Base-by-base conservation (phyloP, 805 yeast species). In the Metschnikowia henanensis region DNA sequence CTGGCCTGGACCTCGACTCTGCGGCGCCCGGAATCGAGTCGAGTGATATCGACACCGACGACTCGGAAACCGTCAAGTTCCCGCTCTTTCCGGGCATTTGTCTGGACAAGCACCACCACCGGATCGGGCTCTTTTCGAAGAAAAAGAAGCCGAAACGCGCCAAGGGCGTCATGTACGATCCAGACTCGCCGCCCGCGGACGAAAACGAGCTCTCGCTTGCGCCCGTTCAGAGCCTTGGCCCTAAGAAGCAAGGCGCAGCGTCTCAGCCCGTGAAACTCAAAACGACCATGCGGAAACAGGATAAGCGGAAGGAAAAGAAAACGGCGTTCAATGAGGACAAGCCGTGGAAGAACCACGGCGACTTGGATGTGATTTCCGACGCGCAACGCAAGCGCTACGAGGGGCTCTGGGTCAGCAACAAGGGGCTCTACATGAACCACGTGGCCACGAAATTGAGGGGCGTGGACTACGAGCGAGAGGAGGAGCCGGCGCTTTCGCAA, bases 401-500 rank as follows among this genome's bases (percentile, higher is more conserved):
- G 62, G 95, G 95, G 20, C 77, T 94, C 13, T 94, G 96, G 96
- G 95, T 85, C 0, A 81, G 96, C 26, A 94, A 94, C 59, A 80
- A 79, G 50, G 95, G 94, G 2, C 57, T 68, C 3, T 83, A 84
- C 55, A 61, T 83, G 51, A 71, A 70, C 29, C 47, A 42, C 2
- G 64, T 66, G 7, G 66, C 63, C 10, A 64, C 67, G 3, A 59
- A 53, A 37, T 48, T 71, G 20, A 47, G 49, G 12, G 75, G 76
- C 0, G 63, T 70, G 12, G 61, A 66, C 43, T 62, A 64, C 43
- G 57, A 53, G 15, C 44, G 43, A 40, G 48, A 41, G 22, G 37
- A 33, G n/a, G 38, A 21, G 7, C 19, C 37, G 12, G 41, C 45
- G 3, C 41, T 43, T 17, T 30, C 39, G 25, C 32, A 32, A 30